Base-by-base conservation (phyloP, 306 rosid species). In the Castanea mollissima region DNA sequence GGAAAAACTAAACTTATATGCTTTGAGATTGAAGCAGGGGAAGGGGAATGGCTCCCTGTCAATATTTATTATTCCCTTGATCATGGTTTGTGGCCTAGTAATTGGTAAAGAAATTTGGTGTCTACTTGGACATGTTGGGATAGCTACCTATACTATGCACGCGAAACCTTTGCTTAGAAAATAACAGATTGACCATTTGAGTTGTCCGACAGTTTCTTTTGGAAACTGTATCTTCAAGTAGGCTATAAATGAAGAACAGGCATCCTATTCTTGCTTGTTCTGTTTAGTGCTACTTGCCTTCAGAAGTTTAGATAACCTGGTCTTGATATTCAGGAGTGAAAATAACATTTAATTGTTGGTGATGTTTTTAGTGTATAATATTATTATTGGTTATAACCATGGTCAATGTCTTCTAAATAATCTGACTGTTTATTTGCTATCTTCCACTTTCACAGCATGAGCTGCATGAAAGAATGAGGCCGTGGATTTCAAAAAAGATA, bases 401-500 rank as follows among this genome's bases (percentile, higher is more conserved):
- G 65, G 32, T 41, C 35, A 67, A 18, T 51, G 38, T 76, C 46
- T 74, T 83, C 69, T 49, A 62, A 49, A 49, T 49, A 49, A 49
- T 49, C 5, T 49, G 0, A 63, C 60, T 67, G 41, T 69, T 67
- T 23, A 18, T 76, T 67, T 57, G 18, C n/a, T 68, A 11, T 67
- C 13, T 9, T 79, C 29, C 78, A 55, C 55, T 29, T 79, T 34
- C 76, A 58, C 92, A 96, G 99, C 94, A 96, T 78, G 87, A 89
- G 52, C 84, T 96, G 71, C 99, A 96, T 55, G 97, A 96, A 73
- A 86, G 99, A 77, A 91, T 96, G 99, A 89, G 98, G 77, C 99
- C 99, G 0, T 96, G 99, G 99, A 93, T 96, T 77, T 91, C 98
- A 16, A 96, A 93, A 86, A 96, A 96, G 88, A 93, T 96, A 67